These are phyloP conservation scores for Trebouxia sp. DNA, from an alignment of 139 green algal species.

Conservation along the genomic window DNA sequence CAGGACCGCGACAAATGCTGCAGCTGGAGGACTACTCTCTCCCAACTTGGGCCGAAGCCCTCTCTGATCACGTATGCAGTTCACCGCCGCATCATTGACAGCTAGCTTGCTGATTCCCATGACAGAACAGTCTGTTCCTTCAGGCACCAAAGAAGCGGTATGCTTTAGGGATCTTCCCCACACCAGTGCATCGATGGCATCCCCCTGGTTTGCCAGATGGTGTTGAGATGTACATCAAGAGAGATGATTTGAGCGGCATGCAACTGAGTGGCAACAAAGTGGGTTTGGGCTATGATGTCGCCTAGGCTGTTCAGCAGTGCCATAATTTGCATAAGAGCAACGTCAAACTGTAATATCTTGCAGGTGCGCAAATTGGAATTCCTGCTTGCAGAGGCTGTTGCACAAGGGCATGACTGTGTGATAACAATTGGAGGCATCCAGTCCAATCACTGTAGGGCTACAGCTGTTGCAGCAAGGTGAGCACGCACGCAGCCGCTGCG, in stretches of 20 bases:
- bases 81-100: too few relatives aligned
- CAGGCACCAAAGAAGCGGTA: slow-evolving; percentile 33
- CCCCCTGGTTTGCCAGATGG: slow-evolving; percentile 70
- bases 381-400: slow-evolving; percentile 79
- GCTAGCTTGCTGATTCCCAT: too few relatives aligned
- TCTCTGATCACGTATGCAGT: slow-evolving; percentile 5
- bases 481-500: too few relatives aligned
- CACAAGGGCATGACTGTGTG: slow-evolving; percentile 72
- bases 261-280: slow-evolving; percentile 93
- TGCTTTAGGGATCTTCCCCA: slow-evolving; percentile 38
- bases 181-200: slow-evolving; percentile 71
- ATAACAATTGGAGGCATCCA: slow-evolving; percentile 94
- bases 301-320: neutral
- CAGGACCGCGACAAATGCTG: slow-evolving; percentile 6
- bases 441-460: slow-evolving; percentile 83
- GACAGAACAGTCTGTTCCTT: neutral
- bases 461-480: slow-evolving; percentile 64
- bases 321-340: neutral
- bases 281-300: neutral
- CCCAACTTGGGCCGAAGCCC: neutral
- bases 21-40: neutral
- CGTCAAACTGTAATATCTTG: neutral
- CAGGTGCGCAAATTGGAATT: slow-evolving; percentile 98
- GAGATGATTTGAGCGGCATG: slow-evolving; percentile 91
- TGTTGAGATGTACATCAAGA: slow-evolving; percentile 84